phyloP scores from a whole-genome alignment of 2,329 filamentous ascomycete species.

The Emydomyces testavorans region DNA sequence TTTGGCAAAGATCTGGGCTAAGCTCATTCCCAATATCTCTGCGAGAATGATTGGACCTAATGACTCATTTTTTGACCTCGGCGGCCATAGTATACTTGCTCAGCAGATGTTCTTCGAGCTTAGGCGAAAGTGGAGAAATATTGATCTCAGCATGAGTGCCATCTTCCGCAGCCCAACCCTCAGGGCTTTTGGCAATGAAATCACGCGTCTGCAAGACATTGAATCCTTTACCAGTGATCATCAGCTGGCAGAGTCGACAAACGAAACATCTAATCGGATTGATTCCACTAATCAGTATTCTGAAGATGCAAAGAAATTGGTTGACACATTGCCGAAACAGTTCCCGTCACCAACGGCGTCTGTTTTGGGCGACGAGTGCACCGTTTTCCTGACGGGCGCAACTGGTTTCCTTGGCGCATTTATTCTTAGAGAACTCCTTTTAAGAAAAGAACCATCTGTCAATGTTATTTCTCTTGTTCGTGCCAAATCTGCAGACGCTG shows the following conservation, averaged over 20 bases:
- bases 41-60: conserved; percentile 54
- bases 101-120: conserved; percentile 69
- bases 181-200: conserved; percentile 40
- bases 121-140: conserved; percentile 41
- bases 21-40: conserved; percentile 55
- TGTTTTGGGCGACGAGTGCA: conserved; percentile 35
- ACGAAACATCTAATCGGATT: conserved; percentile 20
- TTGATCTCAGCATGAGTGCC: conserved; percentile 19
- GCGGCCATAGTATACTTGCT: conserved; percentile 69
- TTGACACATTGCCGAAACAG: conserved; percentile 38
- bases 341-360: conserved; percentile 29
- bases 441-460: conserved; percentile 43
- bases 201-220: conserved; percentile 42
- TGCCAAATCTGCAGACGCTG: conserved; percentile 49
- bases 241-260: conserved; percentile 12
- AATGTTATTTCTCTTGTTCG: conserved; percentile 68
- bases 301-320: conserved; percentile 39
- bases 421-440: conserved; percentile 62
- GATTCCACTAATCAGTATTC: conserved; percentile 40
- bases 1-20: conserved; percentile 62
- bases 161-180: conserved; percentile 26
- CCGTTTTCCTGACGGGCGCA: conserved; percentile 73
- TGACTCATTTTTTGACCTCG: conserved; percentile 64
- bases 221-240: conserved; percentile 34
- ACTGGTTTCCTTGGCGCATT: conserved; percentile 84